Conservation (phyloP, 73 alveolate species). For the Paramecium bursaria region DNA sequence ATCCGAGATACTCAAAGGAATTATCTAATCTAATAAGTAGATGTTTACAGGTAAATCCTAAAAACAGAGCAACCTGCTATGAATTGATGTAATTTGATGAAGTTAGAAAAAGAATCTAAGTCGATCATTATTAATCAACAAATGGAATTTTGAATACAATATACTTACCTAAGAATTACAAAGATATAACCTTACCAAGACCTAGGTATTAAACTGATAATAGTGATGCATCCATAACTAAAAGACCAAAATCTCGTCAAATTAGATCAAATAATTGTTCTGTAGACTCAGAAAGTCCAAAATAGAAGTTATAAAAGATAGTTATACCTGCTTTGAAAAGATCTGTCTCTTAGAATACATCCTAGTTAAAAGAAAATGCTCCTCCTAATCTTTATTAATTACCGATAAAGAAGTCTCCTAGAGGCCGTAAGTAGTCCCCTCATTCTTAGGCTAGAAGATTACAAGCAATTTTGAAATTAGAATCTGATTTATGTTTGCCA, state of each 20-base stretch:
- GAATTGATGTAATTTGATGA: conserved; percentile 70
- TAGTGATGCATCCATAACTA: conserved; percentile 56
- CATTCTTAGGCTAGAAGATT: too few species aligned
- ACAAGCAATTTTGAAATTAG: too few species aligned
- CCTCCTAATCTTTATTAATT: too few species aligned
- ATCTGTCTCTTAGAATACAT: too few species aligned
- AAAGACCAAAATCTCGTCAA: conserved; percentile 37
- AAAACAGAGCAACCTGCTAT: conserved; percentile 85
- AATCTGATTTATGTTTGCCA: too few species aligned
- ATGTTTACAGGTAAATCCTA: conserved; percentile 83
- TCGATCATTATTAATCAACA: neutral
- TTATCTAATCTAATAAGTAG: conserved; percentile 78
- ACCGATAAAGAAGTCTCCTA: too few species aligned
- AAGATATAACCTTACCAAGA: conserved; percentile 52
- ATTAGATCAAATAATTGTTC: conserved; percentile 50
- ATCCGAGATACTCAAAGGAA: conserved; percentile 82
- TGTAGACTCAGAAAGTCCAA: conserved; percentile 50
- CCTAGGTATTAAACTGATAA: conserved; percentile 59
- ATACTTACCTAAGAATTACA: conserved; percentile 13
- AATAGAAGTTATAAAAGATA: too few species aligned
- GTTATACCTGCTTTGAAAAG: too few species aligned
- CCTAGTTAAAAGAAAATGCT: too few species aligned
- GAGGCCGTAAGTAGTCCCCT: too few species aligned
- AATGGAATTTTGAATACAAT: conserved; percentile 32
- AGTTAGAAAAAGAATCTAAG: conserved; percentile 26